Conservation (phyloP, 2,329 filamentous ascomycete genomes). For the Aureobasidium sp. region DNA sequence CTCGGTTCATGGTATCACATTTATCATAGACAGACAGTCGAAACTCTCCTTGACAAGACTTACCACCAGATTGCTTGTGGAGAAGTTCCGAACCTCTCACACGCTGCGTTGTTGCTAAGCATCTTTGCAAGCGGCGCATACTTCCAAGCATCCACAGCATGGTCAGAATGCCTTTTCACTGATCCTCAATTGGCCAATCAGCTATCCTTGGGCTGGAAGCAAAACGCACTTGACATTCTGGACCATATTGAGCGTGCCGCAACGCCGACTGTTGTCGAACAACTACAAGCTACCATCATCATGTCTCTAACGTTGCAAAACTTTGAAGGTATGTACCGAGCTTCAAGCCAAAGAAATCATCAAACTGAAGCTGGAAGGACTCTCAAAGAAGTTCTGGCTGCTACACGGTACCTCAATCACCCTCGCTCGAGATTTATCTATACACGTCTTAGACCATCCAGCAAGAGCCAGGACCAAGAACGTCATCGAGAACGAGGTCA, state of each 20-base stretch:
- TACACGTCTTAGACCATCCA: conserved; percentile 19
- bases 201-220: conserved; percentile 14
- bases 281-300: conserved; percentile 22
- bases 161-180: background rate
- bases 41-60: conserved; percentile 14
- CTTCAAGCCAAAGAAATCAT: conserved; percentile 7
- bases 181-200: background rate
- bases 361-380: background rate
- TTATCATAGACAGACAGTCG: conserved; percentile 18
- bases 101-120: conserved; percentile 14
- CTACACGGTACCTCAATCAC: conserved; percentile 18
- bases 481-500: conserved; percentile 20
- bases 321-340: conserved; percentile 20
- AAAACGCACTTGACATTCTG: conserved; percentile 13
- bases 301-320: conserved; percentile 23
- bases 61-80: conserved; percentile 14
- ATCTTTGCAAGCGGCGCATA: conserved; percentile 15
- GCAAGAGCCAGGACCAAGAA: conserved; percentile 5
- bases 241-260: conserved; percentile 12
- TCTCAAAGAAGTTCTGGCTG: conserved; percentile 10
- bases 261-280: conserved; percentile 17
- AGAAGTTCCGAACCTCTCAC: background rate
- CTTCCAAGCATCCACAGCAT: conserved; percentile 10
- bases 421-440: conserved; percentile 19
- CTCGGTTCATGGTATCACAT: conserved; percentile 22